Percentiles rank a stretch among this genome's conserved stretches.
phyloP scores from a whole-genome alignment of 129 eudicot genomes.

The Helianthus annuus region DNA sequence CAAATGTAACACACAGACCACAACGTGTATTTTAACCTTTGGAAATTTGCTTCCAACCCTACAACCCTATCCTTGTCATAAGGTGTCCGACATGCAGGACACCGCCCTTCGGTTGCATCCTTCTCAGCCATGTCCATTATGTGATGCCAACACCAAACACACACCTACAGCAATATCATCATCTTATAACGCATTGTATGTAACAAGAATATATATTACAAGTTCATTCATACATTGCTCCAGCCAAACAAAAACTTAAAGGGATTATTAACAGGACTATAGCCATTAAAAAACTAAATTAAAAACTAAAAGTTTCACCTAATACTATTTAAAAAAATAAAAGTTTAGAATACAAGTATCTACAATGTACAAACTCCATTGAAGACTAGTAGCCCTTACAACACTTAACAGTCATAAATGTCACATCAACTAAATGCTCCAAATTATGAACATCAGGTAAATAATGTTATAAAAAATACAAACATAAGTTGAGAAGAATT shows the following conservation, averaged over 20 bases:
- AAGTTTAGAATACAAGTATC: neutral
- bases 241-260: neutral
- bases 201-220: neutral
- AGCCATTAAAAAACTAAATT: neutral
- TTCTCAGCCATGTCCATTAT: conserved; percentile 96
- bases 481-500: neutral
- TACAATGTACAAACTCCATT: conserved; percentile 12
- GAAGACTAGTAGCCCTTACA: conserved; percentile 1
- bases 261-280: neutral
- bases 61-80: conserved; percentile 79
- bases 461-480: no score
- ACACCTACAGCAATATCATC: conserved; percentile 49
- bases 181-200: neutral
- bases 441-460: neutral
- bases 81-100: conserved; percentile 85
- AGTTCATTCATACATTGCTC: neutral
- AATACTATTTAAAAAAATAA: neutral
- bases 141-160: conserved; percentile 97
- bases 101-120: conserved; percentile 77
- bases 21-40: conserved; percentile 46
- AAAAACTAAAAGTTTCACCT: neutral
- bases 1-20: conserved; percentile 5
- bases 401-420: neutral
- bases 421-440: conserved; percentile 9
- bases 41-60: conserved; percentile 68